Conservation (phyloP, 2,329 filamentous ascomycete species). For the Cordyceps militaris region DNA sequence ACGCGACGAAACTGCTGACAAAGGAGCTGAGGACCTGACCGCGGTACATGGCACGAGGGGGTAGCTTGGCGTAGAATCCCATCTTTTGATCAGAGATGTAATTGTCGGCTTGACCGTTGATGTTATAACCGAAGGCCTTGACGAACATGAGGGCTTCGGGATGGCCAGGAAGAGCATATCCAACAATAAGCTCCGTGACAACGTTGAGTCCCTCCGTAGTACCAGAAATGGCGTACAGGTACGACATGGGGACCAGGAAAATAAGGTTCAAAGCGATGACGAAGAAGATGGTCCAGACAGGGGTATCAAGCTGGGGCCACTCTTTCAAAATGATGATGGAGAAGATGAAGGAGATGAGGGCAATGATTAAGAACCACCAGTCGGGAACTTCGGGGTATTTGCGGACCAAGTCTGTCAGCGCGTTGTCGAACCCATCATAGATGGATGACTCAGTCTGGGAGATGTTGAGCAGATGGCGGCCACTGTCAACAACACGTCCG, state of each 20-base stretch:
- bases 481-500: constrained; percentile 27
- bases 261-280: constrained; percentile 30
- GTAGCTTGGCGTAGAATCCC: constrained; percentile 21
- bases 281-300: constrained; percentile 25
- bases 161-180: constrained; percentile 26
- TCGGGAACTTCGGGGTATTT: constrained; percentile 40
- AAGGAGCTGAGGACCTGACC: constrained; percentile 36
- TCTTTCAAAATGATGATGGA: constrained; percentile 25
- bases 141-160: constrained; percentile 48
- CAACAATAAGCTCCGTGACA: constrained; percentile 34
- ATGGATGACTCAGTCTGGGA: constrained; percentile 30
- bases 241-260: constrained; percentile 33
- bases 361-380: constrained; percentile 35
- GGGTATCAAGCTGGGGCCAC: constrained; percentile 23
- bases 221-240: constrained; percentile 35
- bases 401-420: constrained; percentile 36
- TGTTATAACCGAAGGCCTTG: constrained; percentile 39
- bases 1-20: constrained; percentile 37
- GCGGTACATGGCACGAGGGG: constrained; percentile 28
- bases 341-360: constrained; percentile 23
- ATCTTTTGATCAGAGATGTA: constrained; percentile 30
- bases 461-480: constrained; percentile 30
- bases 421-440: constrained; percentile 34
- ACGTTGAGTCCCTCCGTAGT: constrained; percentile 41
- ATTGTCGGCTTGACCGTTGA: constrained; percentile 35